Evolutionary conservation across 805 yeast species (phyloP).

Genomic region (Ogataea ramenticola): DNA sequence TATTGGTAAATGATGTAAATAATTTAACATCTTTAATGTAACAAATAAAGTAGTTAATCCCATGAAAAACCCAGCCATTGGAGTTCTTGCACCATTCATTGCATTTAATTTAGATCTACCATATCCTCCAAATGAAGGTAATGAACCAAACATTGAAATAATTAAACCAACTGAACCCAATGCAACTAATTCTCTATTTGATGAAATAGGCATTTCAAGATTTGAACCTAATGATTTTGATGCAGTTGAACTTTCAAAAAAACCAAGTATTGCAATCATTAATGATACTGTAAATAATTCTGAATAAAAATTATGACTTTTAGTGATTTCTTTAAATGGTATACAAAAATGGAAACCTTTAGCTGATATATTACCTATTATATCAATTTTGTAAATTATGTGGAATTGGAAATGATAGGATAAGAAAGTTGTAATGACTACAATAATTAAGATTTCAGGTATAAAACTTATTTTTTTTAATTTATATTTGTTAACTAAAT

Average conservation of each 20-base stretch:
- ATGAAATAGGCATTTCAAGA: conserved; percentile 66
- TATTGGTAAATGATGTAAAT: conserved; percentile 66
- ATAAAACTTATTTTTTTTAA: conserved; percentile 48
- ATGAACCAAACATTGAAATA: conserved; percentile 53
- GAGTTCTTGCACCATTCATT: conserved; percentile 80
- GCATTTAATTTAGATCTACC: conserved; percentile 90
- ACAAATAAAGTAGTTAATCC: conserved; percentile 68
- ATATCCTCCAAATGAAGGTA: conserved; percentile 94
- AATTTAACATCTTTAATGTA: conserved; percentile 49
- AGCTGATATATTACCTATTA: conserved; percentile 62
- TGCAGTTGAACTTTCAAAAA: conserved; percentile 90
- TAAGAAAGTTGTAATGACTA: conserved; percentile 49
- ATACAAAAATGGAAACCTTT: conserved; percentile 42
- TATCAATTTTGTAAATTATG: conserved; percentile 43
- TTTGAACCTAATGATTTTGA: conserved; percentile 75
- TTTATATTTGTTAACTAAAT: conserved; percentile 23
- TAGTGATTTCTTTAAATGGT: conserved; percentile 49
- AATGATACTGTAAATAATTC: conserved; percentile 62
- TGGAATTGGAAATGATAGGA: conserved; percentile 43
- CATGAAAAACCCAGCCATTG: conserved; percentile 76
- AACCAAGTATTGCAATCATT: conserved; percentile 78
- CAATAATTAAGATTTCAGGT: conserved; percentile 83
- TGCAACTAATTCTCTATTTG: conserved; percentile 88
- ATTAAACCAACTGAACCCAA: conserved; percentile 69
- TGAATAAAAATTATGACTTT: conserved; percentile 37